Base-by-base conservation (phyloP, 345 rosid genomes). In the Ricinus communis region DNA sequence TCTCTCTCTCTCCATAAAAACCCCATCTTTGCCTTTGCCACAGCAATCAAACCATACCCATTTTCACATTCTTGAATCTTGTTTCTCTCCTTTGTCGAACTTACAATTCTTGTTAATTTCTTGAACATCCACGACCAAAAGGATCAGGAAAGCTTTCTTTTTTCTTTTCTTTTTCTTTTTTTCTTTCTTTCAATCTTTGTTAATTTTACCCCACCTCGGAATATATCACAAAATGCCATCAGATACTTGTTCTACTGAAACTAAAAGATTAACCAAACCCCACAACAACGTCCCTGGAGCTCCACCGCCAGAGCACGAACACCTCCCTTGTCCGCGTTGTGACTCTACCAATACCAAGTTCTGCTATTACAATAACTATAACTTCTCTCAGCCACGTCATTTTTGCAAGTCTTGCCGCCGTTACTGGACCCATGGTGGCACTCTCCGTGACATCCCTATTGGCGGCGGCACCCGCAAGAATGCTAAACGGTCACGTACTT, bases 321-420 rank as follows among this genome's bases (percentile, higher is more conserved):
- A 93, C 65, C 89, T 93, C 21, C 89, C 97, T 1, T 93, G 98
- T 57, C 98, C 98, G 3, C 97, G 98, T 41, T 93, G 98, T 24
- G 91, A 93, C 66, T 93, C 98, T 27, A 87, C 86, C 76, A 89
- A 85, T 83, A 93, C 97, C 36, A 93, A 93, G 79, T 93, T 93
- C 86, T 93, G 98, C 65, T 93, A 93, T 83, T 93, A 89, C 83
- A 93, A 93, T 85, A 93, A 93, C 92, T 93, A 93, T 80, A 93
- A 93, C 74, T 89, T 87, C 74, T 93, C 97, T 18, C 98, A 93
- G 91, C 98, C 98, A n/a, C 98, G 98, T 38, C 98, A 93, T 78
- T 93, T 93, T 85, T 93, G 98, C 75, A 93, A 93, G 79, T 73
- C 96, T 53, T 93, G 98, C 82, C 97, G 98, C 30, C 91, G 98